Conservation (phyloP, 2,329 filamentous ascomycete species). For the Didymella arachidicola region DNA sequence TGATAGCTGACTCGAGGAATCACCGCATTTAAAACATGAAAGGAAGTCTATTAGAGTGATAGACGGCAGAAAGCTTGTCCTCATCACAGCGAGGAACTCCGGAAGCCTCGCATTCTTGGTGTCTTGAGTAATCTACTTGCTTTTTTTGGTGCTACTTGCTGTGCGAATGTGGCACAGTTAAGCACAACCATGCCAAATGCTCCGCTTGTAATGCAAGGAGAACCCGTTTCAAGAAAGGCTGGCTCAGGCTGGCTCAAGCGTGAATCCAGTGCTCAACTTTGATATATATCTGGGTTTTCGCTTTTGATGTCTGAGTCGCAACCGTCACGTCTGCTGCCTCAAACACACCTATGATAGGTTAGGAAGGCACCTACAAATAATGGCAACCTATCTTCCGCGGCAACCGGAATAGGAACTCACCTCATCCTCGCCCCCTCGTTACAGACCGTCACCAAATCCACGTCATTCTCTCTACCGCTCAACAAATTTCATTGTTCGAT, state of each 20-base stretch:
- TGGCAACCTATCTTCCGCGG: neutral
- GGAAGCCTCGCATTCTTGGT: neutral
- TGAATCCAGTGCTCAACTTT: neutral
- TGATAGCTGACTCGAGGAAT: neutral
- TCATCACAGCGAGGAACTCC: neutral
- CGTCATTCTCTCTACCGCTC: neutral
- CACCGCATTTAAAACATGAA: neutral
- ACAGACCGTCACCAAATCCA: neutral
- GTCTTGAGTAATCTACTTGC: neutral
- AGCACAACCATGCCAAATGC: neutral
- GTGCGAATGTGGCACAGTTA: slow-evolving; percentile 10
- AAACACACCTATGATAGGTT: neutral
- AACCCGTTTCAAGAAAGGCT: slow-evolving; percentile 7
- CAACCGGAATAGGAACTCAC: neutral
- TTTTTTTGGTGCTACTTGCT: slow-evolving; percentile 6
- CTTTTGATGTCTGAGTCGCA: neutral
- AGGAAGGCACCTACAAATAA: neutral
- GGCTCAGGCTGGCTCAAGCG: neutral
- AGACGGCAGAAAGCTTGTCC: neutral
- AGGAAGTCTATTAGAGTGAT: neutral
- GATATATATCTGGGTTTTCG: neutral
- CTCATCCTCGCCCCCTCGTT: neutral
- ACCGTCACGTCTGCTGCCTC: neutral
- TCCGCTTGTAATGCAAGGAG: slow-evolving; percentile 10
- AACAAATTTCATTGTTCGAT: neutral